Evolutionary conservation across 768 basidiomycete species (phyloP).

Genomic region (Ramaria sp.): DNA sequence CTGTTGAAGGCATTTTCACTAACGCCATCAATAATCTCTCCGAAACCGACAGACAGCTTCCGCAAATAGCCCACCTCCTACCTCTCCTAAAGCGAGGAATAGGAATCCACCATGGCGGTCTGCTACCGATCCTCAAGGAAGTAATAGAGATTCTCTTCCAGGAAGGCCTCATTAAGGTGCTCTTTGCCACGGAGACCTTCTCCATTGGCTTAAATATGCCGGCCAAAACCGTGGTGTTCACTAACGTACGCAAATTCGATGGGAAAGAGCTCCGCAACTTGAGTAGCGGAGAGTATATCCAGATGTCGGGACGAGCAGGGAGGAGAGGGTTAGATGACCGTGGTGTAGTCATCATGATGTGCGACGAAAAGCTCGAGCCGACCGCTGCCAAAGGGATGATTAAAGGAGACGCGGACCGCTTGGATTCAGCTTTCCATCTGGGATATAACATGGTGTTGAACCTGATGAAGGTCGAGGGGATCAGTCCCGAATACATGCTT

Average conservation of each 20-base stretch:
- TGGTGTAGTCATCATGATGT: constrained; percentile 99
- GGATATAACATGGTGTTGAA: constrained; percentile 99
- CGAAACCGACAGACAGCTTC: constrained; percentile 76
- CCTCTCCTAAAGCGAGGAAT: constrained; percentile 92
- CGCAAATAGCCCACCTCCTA: constrained; percentile 86
- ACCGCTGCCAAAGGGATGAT: constrained; percentile 90
- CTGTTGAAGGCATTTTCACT: constrained; percentile 80
- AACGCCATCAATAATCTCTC: constrained; percentile 89
- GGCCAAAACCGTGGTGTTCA: constrained; percentile 98
- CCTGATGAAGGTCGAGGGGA: constrained; percentile 95
- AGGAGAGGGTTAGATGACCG: constrained; percentile 94
- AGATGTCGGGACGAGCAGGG: constrained; percentile 98
- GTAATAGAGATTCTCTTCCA: constrained; percentile 99
- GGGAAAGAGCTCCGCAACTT: constrained; percentile 90
- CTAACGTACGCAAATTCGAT: constrained; percentile 90
- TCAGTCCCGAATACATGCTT: constrained; percentile 97
- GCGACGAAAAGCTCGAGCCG: constrained; percentile 95
- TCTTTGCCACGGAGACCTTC: constrained; percentile 98
- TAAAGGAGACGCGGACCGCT: constrained; percentile 91
- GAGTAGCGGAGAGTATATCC: constrained; percentile 94
- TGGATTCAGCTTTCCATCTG: constrained; percentile 97
- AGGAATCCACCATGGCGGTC: constrained; percentile 96
- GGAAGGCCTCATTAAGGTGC: constrained; percentile 93
- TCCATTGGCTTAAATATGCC: constrained; percentile 99
- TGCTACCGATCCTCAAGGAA: constrained; percentile 95